These are phyloP conservation scores for Leccinellum luteum DNA, from an alignment of 768 basidiomycete species.

Conservation along the genomic window DNA sequence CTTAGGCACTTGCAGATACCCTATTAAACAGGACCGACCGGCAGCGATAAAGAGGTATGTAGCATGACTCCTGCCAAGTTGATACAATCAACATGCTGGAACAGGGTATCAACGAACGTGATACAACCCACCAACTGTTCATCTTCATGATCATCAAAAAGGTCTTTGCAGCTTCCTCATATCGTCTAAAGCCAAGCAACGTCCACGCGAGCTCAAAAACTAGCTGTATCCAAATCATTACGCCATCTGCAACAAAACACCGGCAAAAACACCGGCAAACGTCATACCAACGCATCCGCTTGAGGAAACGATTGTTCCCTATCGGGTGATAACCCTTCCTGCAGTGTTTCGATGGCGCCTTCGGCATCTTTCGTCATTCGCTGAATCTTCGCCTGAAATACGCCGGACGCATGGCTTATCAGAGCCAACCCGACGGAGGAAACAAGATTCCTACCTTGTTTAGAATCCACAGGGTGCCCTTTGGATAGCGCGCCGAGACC, in stretches of 20 bases:
- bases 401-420: neutral
- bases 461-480: constrained; percentile 70
- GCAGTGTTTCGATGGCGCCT: constrained; percentile 63
- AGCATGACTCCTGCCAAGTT: constrained; percentile 59
- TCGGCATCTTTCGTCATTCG: constrained; percentile 68
- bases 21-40: constrained; percentile 36
- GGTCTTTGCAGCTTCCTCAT: constrained; percentile 63
- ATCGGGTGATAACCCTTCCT: constrained; percentile 54
- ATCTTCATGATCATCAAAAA: constrained; percentile 63
- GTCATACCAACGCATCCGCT: constrained; percentile 63
- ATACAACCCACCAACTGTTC: constrained; percentile 59
- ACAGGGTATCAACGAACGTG: neutral
- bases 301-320: constrained; percentile 57
- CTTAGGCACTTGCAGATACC: neutral
- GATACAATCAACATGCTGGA: neutral
- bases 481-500: constrained; percentile 56
- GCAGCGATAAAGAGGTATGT: constrained; percentile 79
- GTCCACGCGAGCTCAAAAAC: constrained; percentile 81
- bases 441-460: constrained; percentile 47
- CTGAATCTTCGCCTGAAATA: constrained; percentile 61
- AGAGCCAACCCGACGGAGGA: neutral
- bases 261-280: neutral
- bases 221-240: constrained; percentile 40
- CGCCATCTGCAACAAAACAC: neutral
- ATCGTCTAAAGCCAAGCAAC: constrained; percentile 58